A percentile compares a stretch with the other conserved stretches of the same genome.
Conservation (phyloP, 768 basidiomycete species). For the Mycena galericulata region DNA sequence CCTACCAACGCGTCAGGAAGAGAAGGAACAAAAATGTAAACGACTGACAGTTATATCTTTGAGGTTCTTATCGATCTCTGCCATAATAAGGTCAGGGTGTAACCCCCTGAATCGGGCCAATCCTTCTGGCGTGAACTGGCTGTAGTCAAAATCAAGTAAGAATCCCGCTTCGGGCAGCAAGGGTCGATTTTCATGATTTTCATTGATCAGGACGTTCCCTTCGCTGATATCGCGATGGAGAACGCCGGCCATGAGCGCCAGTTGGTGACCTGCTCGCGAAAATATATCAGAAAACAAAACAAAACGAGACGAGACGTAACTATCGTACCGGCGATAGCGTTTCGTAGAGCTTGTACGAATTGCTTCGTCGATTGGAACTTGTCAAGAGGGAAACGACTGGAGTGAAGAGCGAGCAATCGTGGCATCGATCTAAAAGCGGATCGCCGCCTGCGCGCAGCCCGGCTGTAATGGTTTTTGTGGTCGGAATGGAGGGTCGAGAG, state of each 20-base stretch:
- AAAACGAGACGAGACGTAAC: neutral
- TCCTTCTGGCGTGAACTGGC: conserved; percentile 8
- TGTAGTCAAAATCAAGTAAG: conserved; percentile 20
- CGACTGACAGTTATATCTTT: conserved; percentile 19
- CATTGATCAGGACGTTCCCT: conserved; percentile 14
- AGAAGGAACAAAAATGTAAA: neutral
- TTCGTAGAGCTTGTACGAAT: neutral
- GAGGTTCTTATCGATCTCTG: neutral
- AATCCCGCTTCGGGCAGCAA: neutral
- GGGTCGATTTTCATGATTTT: neutral
- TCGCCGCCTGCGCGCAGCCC: neutral
- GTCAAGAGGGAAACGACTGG: neutral
- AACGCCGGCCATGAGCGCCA: conserved; percentile 18
- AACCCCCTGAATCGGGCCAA: neutral
- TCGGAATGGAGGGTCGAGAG: neutral
- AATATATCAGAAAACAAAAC: neutral
- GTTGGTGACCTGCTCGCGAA: conserved; percentile 10
- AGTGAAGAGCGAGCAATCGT: neutral
- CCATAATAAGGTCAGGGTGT: neutral
- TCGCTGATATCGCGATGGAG: conserved; percentile 27
- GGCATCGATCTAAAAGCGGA: conserved; percentile 1
- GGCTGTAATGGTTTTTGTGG: conserved; percentile 10
- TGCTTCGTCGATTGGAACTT: neutral
- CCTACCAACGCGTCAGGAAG: neutral
- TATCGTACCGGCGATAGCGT: conserved; percentile 6